A percentile compares a stretch with the other conserved stretches of the same genome.
phyloP scores from a whole-genome alignment of 768 basidiomycete genomes.

The Boletus subparvulus region DNA sequence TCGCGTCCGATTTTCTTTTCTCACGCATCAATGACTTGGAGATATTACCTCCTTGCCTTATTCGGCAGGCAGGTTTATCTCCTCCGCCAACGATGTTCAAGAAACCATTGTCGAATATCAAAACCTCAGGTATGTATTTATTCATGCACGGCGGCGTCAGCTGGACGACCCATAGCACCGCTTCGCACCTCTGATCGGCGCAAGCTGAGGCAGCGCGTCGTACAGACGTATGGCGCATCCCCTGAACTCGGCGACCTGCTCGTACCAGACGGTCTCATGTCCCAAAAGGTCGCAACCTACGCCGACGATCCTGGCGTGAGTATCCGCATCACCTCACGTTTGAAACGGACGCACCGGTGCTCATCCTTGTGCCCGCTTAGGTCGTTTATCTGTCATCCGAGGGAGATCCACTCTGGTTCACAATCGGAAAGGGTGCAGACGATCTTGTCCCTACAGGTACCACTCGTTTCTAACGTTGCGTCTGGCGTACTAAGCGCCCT shows the following conservation, averaged over 20 bases:
- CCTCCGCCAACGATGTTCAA: slow-evolving; percentile 63
- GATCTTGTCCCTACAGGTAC: slow-evolving; percentile 72
- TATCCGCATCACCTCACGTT: background rate
- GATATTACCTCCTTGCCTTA: background rate
- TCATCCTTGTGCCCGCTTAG: slow-evolving; percentile 35
- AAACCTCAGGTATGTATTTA: slow-evolving; percentile 53
- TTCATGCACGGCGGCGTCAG: background rate
- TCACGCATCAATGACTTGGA: too few species aligned
- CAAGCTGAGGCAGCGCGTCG: slow-evolving; percentile 62
- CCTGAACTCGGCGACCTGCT: slow-evolving; percentile 65
- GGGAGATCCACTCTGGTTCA: slow-evolving; percentile 80
- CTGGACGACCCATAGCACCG: slow-evolving; percentile 43
- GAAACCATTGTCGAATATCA: slow-evolving; percentile 64
- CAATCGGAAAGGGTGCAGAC: slow-evolving; percentile 62
- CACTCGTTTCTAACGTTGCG: background rate
- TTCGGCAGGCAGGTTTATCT: background rate
- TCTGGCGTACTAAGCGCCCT: background rate
- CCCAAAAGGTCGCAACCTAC: slow-evolving; percentile 67
- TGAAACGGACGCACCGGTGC: background rate
- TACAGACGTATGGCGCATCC: slow-evolving; percentile 45
- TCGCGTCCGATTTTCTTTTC: too few species aligned
- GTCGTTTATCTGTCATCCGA: slow-evolving; percentile 60
- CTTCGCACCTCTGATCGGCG: slow-evolving; percentile 71
- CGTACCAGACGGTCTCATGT: slow-evolving; percentile 71
- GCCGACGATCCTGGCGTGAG: slow-evolving; percentile 62